Evolutionary conservation across 108 stramenopile species (phyloP).

Genomic region (Cyclotella distinguenda): DNA sequence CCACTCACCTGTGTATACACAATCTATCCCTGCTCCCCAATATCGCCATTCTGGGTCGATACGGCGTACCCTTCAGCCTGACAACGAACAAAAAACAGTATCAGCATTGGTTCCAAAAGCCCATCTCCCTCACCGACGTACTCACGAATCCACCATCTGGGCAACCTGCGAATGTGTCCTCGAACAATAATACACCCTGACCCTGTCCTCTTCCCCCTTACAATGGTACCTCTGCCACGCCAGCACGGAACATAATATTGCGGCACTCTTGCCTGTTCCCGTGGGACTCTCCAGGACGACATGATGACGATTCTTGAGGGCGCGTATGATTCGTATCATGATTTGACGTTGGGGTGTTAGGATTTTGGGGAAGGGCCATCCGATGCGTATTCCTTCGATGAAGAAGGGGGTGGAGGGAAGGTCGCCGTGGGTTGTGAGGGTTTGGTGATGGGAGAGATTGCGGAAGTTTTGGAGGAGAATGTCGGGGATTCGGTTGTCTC

Average conservation of each 20-base stretch:
- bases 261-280: slow-evolving; percentile 80
- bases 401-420: slow-evolving; percentile 56
- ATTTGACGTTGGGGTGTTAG: slow-evolving; percentile 78
- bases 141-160: slow-evolving; percentile 88
- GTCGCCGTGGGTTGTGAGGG: not conserved
- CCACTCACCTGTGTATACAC: slow-evolving; percentile 71
- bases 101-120: not conserved
- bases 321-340: slow-evolving; percentile 71
- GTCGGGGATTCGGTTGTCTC: no score
- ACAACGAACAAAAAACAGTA: slow-evolving; percentile 3
- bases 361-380: slow-evolving; percentile 70
- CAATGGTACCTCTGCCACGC: slow-evolving; percentile 71
- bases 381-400: slow-evolving; percentile 65
- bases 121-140: not conserved
- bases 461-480: no score
- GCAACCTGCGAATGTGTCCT: slow-evolving; percentile 92
- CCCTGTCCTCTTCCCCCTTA: slow-evolving; percentile 7
- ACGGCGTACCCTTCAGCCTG: slow-evolving; percentile 82
- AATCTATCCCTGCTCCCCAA: slow-evolving; percentile 89
- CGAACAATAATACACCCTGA: slow-evolving; percentile 86
- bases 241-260: slow-evolving; percentile 70
- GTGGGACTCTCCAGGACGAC: slow-evolving; percentile 81
- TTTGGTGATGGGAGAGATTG: not conserved
- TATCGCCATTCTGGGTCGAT: slow-evolving; percentile 85
- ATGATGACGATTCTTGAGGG: slow-evolving; percentile 60